These are phyloP conservation scores for Tulasnella calospora DNA, from an alignment of 768 basidiomycete genomes.

Conservation along the genomic window DNA sequence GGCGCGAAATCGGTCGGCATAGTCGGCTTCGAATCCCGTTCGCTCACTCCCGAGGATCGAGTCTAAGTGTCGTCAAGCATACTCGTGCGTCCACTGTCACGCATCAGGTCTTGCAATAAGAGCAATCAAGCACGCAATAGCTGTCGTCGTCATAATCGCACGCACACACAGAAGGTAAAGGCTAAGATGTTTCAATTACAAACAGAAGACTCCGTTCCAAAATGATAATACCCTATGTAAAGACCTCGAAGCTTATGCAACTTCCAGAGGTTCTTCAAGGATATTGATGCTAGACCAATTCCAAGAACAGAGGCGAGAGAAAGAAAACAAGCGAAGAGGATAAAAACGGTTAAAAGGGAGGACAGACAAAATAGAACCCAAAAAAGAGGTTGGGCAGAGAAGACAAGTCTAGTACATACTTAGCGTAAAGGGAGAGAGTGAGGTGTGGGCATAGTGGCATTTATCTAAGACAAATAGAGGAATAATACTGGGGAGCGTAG, in stretches of 20 bases:
- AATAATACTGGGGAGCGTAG: neutral
- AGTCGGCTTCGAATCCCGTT: neutral
- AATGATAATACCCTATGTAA: neutral
- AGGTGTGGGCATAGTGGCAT: neutral
- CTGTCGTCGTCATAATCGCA: neutral
- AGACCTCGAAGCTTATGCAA: neutral
- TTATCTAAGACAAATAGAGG: conserved; percentile 12
- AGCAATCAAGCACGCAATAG: neutral
- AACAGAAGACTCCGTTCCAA: conserved; percentile 7
- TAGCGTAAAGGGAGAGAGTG: neutral
- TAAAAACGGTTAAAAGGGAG: neutral
- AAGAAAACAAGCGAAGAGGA: neutral
- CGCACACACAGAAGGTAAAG: neutral
- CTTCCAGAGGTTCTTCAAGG: conserved; percentile 1
- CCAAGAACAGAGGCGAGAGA: neutral
- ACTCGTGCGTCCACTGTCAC: neutral
- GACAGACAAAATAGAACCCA: neutral
- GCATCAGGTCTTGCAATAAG: neutral
- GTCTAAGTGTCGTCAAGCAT: neutral
- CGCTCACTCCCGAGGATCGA: neutral
- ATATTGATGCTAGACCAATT: neutral
- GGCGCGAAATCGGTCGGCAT: neutral
- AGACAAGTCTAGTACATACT: conserved; percentile 3
- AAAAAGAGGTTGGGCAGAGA: neutral
- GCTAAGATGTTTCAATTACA: conserved; percentile 7